Base-by-base conservation (phyloP, 176 grass and related monocot species). In the Saccharum officinarum region DNA sequence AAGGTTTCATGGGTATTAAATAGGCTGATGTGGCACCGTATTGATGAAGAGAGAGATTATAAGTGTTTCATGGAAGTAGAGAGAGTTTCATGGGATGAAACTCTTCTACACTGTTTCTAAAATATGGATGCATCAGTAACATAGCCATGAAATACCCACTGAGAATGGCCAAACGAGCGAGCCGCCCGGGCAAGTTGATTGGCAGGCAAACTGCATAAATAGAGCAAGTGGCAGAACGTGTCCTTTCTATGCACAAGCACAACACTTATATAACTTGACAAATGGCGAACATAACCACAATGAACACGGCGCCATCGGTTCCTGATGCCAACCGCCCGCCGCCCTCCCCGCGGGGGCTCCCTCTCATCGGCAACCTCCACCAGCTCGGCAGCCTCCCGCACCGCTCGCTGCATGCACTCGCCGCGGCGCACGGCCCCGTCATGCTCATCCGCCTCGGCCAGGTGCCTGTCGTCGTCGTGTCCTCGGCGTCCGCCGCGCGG, bases 391-490 rank as follows among this genome's bases (percentile, higher is more conserved):
- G 45, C 45, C 12, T 47, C 42, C 45, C 45, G 45, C 45, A 47
- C 45, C 45, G 45, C 12, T 47, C 12, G 8, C 47, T 71, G 26
- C 22, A 67, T 8, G n/a, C 66, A 0, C 80, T 82, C 45, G 80
- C 67, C 0, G 49, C 30, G 7, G 7, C 34, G 2, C 67, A 60
- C 49, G 80, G 80, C 13, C 34, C 80, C 34, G 22, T 47, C 45
- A 41, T 82, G 67, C 49, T 82, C 7, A 45, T 81, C 65, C 67
- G n/a, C 34, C 46, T 82, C 31, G 22, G 80, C 67, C 47, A 17
- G 49, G 34, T 59, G 12, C 67, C 67, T 0, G 47, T 47, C 47
- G 3, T 82, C 13, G 22, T 82, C 1, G 80, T 82, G 34, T 71
- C 80, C 14, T 71, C 67, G 13, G 12, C 22, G 13, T 14, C 16